Evolutionary conservation across 2,329 filamentous ascomycete genomes (phyloP).

Genomic region (Endoconidiophora polonica): DNA sequence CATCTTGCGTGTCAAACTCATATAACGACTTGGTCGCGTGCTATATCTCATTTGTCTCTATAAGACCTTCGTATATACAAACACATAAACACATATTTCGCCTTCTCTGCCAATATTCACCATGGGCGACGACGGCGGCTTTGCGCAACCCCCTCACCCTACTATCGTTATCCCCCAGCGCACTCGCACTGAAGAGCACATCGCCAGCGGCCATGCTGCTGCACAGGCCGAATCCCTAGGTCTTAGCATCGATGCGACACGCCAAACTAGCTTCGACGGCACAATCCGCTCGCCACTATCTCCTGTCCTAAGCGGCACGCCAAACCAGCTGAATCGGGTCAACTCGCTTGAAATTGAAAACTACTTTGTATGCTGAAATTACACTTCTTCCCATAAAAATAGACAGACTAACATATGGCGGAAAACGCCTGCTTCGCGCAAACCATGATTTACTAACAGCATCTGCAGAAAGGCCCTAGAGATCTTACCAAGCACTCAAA

Average conservation of each 20-base stretch:
- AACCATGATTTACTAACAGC: neutral
- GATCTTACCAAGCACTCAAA: slow-evolving; percentile 60
- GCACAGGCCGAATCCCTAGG: slow-evolving; percentile 8
- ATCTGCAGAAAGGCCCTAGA: slow-evolving; percentile 33
- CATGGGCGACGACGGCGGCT: slow-evolving; percentile 10
- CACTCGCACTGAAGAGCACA: slow-evolving; percentile 6
- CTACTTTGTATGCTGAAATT: slow-evolving; percentile 13
- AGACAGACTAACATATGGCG: neutral
- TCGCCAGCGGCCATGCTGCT: slow-evolving; percentile 6
- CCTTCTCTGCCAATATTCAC: neutral
- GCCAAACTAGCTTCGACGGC: slow-evolving; percentile 4
- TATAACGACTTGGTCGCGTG: too few species aligned
- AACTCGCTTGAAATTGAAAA: slow-evolving; percentile 14
- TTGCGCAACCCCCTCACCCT: slow-evolving; percentile 2
- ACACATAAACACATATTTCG: neutral
- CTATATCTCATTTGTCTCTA: neutral
- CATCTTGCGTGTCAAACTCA: too few species aligned
- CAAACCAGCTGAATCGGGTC: slow-evolving; percentile 9
- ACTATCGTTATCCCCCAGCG: slow-evolving; percentile 1
- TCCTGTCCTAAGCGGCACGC: slow-evolving; percentile 10
- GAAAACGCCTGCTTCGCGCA: neutral
- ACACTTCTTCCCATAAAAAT: neutral
- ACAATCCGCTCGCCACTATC: slow-evolving; percentile 9
- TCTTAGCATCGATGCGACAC: slow-evolving; percentile 9
- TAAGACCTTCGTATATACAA: neutral